Percentiles rank a stretch among this genome's conserved stretches.
Evolutionary conservation across 192 early-diverging fungal species (phyloP).

Genomic region (Phycomyces nitens): DNA sequence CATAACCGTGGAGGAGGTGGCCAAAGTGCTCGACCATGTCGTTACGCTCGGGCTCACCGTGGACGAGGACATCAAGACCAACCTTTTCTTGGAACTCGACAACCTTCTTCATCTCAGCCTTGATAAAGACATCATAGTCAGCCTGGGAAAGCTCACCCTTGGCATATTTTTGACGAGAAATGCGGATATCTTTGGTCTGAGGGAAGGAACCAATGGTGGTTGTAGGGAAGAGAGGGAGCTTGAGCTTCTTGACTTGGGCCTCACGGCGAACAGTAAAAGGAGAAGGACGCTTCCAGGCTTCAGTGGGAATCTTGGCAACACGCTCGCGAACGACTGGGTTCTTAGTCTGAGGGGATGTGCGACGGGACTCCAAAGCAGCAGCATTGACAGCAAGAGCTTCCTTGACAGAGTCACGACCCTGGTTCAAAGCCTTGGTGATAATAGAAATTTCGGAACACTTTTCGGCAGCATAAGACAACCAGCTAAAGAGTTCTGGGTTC

Average conservation of each 20-base stretch:
- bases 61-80: constrained; percentile 93
- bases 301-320: constrained; percentile 59
- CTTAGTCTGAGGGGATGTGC: constrained; percentile 76
- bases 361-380: constrained; percentile 62
- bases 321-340: constrained; percentile 78
- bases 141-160: constrained; percentile 67
- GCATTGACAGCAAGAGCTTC: constrained; percentile 69
- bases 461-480: constrained; percentile 92
- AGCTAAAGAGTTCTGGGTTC: constrained; percentile 80
- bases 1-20: constrained; percentile 88
- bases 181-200: constrained; percentile 95
- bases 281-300: constrained; percentile 72
- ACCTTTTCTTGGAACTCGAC: constrained; percentile 86
- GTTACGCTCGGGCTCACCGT: constrained; percentile 96
- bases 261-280: constrained; percentile 68
- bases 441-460: constrained; percentile 82
- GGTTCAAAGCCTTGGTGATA: constrained; percentile 57
- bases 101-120: constrained; percentile 78
- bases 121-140: constrained; percentile 81
- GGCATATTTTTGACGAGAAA: constrained; percentile 85
- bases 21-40: constrained; percentile 99
- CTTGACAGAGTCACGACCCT: constrained; percentile 58
- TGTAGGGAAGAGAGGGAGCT: constrained; percentile 90
- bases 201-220: constrained; percentile 99
- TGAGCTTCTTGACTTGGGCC: constrained; percentile 70